Base-by-base conservation (phyloP, 129 eudicot species). In the Pittosporum tobira region DNA sequence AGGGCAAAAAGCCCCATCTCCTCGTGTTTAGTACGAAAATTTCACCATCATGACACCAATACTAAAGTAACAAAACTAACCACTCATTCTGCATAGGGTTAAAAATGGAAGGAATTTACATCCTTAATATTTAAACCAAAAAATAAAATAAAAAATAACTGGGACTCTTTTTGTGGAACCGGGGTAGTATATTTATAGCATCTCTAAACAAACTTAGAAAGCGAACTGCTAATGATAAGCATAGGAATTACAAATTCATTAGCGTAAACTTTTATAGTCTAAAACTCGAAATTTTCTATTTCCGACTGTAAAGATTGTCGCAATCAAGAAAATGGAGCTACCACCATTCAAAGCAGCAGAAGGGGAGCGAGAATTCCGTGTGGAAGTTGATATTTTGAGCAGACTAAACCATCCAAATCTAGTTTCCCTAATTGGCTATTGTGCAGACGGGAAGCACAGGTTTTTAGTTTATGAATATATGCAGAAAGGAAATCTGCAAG, bases 261-360 rank as follows among this genome's bases (percentile, higher is more conserved):
- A 40, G 7, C 42, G n/a, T 54, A 46, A 28, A 21, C 29, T 44
- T 13, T 19, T 29, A 2, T 3, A 45, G 48, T 9, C 38, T 59
- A 38, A 9, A 18, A 20, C 23, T 46, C 4, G 28, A 26, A n/a
- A 62, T 37, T 15, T 6, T 29, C 20, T 24, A 14, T 52, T 55
- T 69, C 61, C 53, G 51, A 48, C 9, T 26, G 64, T 48, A 55
- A 73, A 84, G 96, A 73, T 88, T 67, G 96, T 91, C 25, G 98
- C 96, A 55, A 91, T 91, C 79, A 91, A 91, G 90, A 91, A 91
- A 76, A 91, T 91, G 98, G 98, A 83, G 67, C 69, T 86, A 72
- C 98, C 98, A 19, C 77, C 87, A 16, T 76, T 77, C 30, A 91
- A 76, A 71, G 87, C 73, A 62, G 89, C 98, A 63, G 98, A 86